Base-by-base conservation (phyloP, 2,329 filamentous ascomycete species). In the Fusarium chaquense region DNA sequence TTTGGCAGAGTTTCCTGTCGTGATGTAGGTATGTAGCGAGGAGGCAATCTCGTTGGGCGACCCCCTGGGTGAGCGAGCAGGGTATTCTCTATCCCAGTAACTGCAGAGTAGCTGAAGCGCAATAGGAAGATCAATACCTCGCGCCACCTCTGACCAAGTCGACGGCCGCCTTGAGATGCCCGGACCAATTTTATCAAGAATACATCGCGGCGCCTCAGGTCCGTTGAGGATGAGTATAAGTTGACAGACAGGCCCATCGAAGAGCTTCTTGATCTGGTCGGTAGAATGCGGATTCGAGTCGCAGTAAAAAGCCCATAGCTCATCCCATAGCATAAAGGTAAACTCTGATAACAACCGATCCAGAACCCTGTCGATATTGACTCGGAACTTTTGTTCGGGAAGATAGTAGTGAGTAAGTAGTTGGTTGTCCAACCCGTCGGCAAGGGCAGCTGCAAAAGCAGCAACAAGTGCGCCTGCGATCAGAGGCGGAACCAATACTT, bases 401-500 rank as follows among this genome's bases (percentile, higher is more conserved):
- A 79, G 70, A 57, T 81, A 81, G 43, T 81, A 81, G 59, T 81
- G 76, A 6, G 78, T 77, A 52, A 81, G 75, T 22, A 81, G 76
- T 22, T 78, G 77, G 69, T 81, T 79, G 55, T 75, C 69, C 43
- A 81, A 67, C 5, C 75, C 76, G 26, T 80, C 77, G 33, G 76
- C 77, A 47, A 81, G 67, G 30, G 77, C 73, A 41, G 74, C 72
- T 13, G 79, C 77, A 62, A 81, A 81, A n/a, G 78, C 75, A 10
- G 76, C 73, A 35, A 73, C 72, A 33, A 81, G 62, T 6, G 78
- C 77, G 30, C 79, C 79, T 18, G 78, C 77, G 45, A 81, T 75
- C 8, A 81, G 75, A 36, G 79, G 77, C 44, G 79, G 78, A 0
- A 80, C 67, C 45, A 78, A 74, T 41, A 81, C 73, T 50, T 78